phyloP scores from a whole-genome alignment of 306 rosid species.

The Castanea sativa region DNA sequence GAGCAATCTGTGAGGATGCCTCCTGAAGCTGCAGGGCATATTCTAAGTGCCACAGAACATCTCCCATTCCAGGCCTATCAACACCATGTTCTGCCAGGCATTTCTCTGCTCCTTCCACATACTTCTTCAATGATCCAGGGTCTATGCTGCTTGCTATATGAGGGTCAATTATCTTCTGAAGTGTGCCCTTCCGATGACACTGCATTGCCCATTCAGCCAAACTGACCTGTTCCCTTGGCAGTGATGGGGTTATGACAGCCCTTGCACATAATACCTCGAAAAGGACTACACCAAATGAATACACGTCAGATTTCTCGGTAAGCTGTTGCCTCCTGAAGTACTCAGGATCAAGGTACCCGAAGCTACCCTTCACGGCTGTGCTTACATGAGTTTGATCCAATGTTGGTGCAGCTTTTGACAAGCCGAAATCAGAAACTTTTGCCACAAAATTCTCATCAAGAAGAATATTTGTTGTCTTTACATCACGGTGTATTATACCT shows the following conservation, averaged over 20 bases:
- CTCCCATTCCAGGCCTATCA: constrained; percentile 80
- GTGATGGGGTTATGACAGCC: constrained; percentile 44
- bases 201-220: constrained; percentile 74
- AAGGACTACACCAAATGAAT: constrained; percentile 87
- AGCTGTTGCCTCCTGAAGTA: constrained; percentile 70
- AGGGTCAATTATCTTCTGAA: constrained; percentile 51
- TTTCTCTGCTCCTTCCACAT: constrained; percentile 53
- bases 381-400: constrained; percentile 68
- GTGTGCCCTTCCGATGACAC: constrained; percentile 41
- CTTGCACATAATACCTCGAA: constrained; percentile 70
- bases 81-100: constrained; percentile 61
- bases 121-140: constrained; percentile 46
- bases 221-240: constrained; percentile 59
- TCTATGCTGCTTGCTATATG: constrained; percentile 26
- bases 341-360: constrained; percentile 90
- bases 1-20: constrained; percentile 30
- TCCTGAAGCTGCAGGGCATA: constrained; percentile 63
- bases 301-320: constrained; percentile 78
- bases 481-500: constrained; percentile 78
- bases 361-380: constrained; percentile 93
- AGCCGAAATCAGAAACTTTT: constrained; percentile 82
- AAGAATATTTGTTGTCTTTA: constrained; percentile 86
- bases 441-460: constrained; percentile 72
- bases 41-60: constrained; percentile 88
- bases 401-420: constrained; percentile 61